Evolutionary conservation across 305 asterid genomes (phyloP).

Genomic region (Fraxinus velutina): DNA sequence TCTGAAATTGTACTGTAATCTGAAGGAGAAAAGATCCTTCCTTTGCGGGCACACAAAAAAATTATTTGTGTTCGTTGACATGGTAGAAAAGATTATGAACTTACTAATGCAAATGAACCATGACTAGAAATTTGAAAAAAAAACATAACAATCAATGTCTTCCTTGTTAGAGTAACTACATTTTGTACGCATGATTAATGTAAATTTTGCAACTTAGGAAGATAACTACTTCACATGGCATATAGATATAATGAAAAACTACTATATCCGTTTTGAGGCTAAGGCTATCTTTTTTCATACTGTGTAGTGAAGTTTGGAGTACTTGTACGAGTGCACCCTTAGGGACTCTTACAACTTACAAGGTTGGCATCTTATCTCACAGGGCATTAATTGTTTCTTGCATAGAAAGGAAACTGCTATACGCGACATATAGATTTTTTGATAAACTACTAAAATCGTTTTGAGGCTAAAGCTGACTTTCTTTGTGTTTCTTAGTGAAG

Average conservation of each 20-base stretch:
- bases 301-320: not conserved
- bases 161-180: not conserved
- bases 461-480: not conserved
- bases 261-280: not conserved
- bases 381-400: not conserved
- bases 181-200: not conserved
- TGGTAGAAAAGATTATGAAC: not conserved
- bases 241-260: not conserved
- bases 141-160: not conserved
- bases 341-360: not conserved
- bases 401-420: not conserved
- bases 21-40: not conserved
- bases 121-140: not conserved
- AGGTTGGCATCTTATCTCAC: not conserved
- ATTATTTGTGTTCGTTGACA: not conserved
- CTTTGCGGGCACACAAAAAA: not conserved
- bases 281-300: not conserved
- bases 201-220: not conserved
- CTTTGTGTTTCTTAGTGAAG: not conserved
- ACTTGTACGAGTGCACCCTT: not conserved
- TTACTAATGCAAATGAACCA: not conserved
- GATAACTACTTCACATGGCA: not conserved
- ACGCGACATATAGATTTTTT: not conserved
- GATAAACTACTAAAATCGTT: not conserved
- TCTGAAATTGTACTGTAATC: not conserved